Evolutionary conservation across 2,329 filamentous ascomycete genomes (phyloP), one percentile per base, ranked within the genome.

Genomic region (Exophiala aquamarina): DNA sequence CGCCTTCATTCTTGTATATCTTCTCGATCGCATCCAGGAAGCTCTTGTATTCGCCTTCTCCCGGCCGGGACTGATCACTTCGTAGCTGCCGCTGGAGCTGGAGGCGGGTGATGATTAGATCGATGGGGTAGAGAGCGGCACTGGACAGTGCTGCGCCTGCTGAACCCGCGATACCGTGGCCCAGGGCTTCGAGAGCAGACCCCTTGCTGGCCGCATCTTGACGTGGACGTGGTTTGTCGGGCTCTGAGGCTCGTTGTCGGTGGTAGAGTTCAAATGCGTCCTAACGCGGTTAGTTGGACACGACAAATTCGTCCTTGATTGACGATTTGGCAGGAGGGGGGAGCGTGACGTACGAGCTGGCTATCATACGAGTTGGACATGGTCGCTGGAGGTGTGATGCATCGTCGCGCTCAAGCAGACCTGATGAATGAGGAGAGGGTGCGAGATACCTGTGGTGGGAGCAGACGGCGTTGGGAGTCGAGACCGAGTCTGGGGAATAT

Each of bases 121-220:
- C 86, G 47, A 95, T 78, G 2, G 90, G 91, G 63, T 95, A 94
- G 4, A 88, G 83, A 44, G 83, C 69, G 37, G 89, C 76, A 59
- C 91, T 92, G 9, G 89, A 87, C 50, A 92, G 77, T 13, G 87
- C 86, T 1, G 88, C 86, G 28, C 89, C 89, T 0, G 83, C 72
- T 4, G 88, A 86, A 41, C 90, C 90, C 3, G 89, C 89, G 23
- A 88, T 67, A 44, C 88, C 90, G 71, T 95, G 89, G 35, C 88
- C 86, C 7, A 95, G 72, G 26, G 89, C 87, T 40, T 87, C 49
- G 32, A 56, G 86, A 3, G 93, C 67, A 0, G 74, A 74, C 17
- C 66, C 66, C 1, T 68, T 66, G 3, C 59, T 60, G 10, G 48
- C 38, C 45, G 31, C 61, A 37, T 61, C 59, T 3, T 52, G 43